phyloP scores from a whole-genome alignment of 202 grass and related monocot genomes.

The Bolboschoenoplectus hybrid region DNA sequence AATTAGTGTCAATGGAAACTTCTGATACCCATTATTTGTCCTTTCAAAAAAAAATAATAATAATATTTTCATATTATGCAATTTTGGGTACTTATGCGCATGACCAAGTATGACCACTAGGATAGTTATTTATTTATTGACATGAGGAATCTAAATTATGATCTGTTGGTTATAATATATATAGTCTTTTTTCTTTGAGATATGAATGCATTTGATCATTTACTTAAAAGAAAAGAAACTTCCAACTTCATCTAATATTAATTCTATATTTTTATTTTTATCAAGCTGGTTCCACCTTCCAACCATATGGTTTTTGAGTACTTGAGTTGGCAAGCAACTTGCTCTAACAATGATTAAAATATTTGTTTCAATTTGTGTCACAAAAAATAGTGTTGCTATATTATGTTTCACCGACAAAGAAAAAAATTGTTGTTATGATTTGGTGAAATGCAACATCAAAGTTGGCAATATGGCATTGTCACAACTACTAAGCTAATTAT shows the following conservation, averaged over 20 bases:
- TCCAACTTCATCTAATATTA: neutral
- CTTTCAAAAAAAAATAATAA: too few relatives aligned
- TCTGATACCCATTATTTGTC: too few relatives aligned
- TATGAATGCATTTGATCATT: neutral
- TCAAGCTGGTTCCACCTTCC: neutral
- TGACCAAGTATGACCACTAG: neutral
- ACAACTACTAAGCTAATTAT: neutral
- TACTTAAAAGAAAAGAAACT: neutral
- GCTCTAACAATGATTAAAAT: neutral
- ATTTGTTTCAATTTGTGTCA: neutral
- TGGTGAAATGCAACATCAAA: constrained; percentile 15
- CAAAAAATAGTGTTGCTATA: neutral
- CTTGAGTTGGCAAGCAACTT: neutral
- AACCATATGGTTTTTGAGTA: neutral
- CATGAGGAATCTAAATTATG: neutral
- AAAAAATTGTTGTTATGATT: neutral
- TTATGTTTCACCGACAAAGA: neutral
- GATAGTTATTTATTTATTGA: neutral
- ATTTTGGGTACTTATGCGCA: neutral
- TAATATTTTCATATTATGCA: too few relatives aligned
- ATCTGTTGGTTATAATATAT: neutral
- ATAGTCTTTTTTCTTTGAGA: neutral
- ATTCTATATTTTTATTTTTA: neutral
- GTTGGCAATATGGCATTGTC: neutral
- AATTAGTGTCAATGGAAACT: too few relatives aligned